phyloP scores from a whole-genome alignment of 2,329 filamentous ascomycete genomes.

The Keithomyces neogunnii region DNA sequence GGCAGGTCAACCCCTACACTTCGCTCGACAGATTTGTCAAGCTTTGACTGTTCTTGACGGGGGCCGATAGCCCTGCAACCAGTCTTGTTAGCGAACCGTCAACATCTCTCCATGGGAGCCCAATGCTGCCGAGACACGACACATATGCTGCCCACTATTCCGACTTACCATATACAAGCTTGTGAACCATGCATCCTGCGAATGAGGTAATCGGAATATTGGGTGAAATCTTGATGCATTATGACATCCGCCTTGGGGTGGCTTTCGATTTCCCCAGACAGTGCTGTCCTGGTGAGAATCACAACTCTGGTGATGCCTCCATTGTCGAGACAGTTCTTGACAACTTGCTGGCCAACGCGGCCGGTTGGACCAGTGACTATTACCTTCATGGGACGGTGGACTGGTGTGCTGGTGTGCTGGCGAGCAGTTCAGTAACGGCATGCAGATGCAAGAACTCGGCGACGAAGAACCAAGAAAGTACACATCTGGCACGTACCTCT shows the following conservation, averaged over 20 bases:
- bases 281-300: conserved; percentile 39
- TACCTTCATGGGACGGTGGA: conserved; percentile 41
- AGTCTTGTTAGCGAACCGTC: too few species aligned
- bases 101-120: too few species aligned
- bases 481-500: too few species aligned
- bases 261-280: conserved; percentile 31
- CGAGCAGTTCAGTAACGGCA: too few species aligned
- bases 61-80: conserved; percentile 30
- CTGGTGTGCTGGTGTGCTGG: neutral
- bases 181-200: conserved; percentile 39
- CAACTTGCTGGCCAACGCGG: conserved; percentile 44
- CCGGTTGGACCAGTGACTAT: conserved; percentile 52
- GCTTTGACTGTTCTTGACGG: conserved; percentile 36
- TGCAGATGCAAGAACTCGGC: too few species aligned
- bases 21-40: conserved; percentile 32
- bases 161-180: conserved; percentile 53
- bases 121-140: too few species aligned
- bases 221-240: conserved; percentile 43
- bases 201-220: conserved; percentile 33
- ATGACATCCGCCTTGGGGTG: conserved; percentile 42
- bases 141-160: neutral
- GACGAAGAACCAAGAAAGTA: too few species aligned
- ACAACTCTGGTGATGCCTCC: conserved; percentile 42
- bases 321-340: conserved; percentile 40
- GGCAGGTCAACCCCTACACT: conserved; percentile 54